phyloP scores from a whole-genome alignment of 345 rosid species.

The Ceriops decandra region DNA sequence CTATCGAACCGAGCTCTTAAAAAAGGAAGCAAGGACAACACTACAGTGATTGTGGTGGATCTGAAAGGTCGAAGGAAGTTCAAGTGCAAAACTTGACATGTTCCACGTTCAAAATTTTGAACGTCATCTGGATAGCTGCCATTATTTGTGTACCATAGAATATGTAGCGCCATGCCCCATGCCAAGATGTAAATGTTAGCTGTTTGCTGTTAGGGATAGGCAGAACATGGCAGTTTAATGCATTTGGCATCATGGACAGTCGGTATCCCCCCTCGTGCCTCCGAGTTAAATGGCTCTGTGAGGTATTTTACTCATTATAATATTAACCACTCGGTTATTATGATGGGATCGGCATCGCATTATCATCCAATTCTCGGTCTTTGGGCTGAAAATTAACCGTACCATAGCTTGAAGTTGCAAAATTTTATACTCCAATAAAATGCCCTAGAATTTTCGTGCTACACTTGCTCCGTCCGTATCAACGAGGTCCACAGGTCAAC shows the following conservation, averaged over 20 bases:
- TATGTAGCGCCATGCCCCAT: conserved; percentile 4
- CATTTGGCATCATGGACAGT: conserved; percentile 13
- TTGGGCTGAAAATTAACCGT: no score
- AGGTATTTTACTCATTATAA: conserved; percentile 28
- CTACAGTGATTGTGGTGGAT: conserved; percentile 75
- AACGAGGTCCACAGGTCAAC: no score
- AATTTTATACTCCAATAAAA: no score
- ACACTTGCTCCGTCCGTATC: no score
- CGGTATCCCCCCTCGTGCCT: conserved; percentile 41
- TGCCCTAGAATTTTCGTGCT: no score
- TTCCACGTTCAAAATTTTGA: neutral
- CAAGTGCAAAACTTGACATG: conserved; percentile 57
- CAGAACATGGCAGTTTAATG: conserved; percentile 18
- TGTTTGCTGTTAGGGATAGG: conserved; percentile 28
- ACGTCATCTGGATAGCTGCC: conserved; percentile 11
- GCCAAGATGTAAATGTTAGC: conserved; percentile 33
- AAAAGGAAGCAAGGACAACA: conserved; percentile 90
- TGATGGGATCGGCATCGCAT: neutral
- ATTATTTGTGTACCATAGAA: conserved; percentile 21
- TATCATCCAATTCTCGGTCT: no score
- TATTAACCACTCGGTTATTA: conserved; percentile 19
- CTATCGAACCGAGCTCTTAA: conserved; percentile 74
- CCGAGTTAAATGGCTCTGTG: conserved; percentile 41
- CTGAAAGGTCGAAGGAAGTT: conserved; percentile 92
- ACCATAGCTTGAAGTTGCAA: no score